These are phyloP conservation scores for Serendipita sp. DNA, from an alignment of 768 basidiomycete species.

Conservation along the genomic window DNA sequence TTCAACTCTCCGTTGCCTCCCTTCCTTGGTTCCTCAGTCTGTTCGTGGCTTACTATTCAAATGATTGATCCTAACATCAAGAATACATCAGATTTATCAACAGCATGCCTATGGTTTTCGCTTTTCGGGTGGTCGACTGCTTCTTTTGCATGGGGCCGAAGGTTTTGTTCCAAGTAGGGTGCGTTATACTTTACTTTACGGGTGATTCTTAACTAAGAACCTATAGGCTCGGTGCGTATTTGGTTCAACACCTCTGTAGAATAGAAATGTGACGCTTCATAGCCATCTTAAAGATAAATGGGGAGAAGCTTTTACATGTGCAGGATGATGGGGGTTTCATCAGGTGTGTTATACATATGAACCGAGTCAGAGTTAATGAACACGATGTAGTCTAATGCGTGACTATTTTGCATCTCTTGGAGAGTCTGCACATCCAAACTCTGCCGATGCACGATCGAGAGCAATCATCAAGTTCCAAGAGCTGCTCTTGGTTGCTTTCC, in stretches of 20 bases:
- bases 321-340: conserved; percentile 97
- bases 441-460: conserved; percentile 71
- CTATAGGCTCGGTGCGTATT: conserved; percentile 13
- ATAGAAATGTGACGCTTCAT: background rate
- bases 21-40: conserved; percentile 96
- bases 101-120: conserved; percentile 94
- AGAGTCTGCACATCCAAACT: conserved; percentile 83
- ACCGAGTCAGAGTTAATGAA: background rate
- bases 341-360: conserved; percentile 36
- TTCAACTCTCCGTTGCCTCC: conserved; percentile 92
- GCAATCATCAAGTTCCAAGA: conserved; percentile 97
- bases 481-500: conserved; percentile 87
- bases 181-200: conserved; percentile 18
- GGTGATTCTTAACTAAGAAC: conserved; percentile 12
- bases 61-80: conserved; percentile 14
- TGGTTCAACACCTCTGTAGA: background rate
- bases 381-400: conserved; percentile 59
- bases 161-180: conserved; percentile 98
- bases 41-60: conserved; percentile 30
- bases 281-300: conserved; percentile 97
- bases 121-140: conserved; percentile 93
- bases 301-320: conserved; percentile 75
- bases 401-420: conserved; percentile 88
- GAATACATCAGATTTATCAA: conserved; percentile 53
- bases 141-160: conserved; percentile 99